Conservation (phyloP, 768 basidiomycete genomes). For the Mycena polygramma region DNA sequence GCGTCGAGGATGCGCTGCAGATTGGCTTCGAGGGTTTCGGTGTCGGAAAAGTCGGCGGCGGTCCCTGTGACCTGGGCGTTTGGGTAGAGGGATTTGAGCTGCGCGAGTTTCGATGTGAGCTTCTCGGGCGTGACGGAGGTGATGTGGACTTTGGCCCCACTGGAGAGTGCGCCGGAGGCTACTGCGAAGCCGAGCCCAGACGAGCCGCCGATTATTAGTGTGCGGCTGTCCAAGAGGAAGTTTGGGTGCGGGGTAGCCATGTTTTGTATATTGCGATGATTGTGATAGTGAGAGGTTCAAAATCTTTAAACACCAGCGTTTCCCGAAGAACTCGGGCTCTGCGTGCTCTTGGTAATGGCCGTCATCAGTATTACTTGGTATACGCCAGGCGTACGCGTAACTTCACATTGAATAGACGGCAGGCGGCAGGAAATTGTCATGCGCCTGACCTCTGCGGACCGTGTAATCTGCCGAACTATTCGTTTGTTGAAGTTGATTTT, state of each 20-base stretch:
- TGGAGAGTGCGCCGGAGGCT: slow-evolving; percentile 16
- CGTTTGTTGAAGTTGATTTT: too few relatives aligned
- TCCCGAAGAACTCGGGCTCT: too few relatives aligned
- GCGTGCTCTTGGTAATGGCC: too few relatives aligned
- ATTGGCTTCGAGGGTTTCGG: slow-evolving; percentile 15
- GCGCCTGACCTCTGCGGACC: too few relatives aligned
- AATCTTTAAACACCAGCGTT: too few relatives aligned
- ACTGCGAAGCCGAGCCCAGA: slow-evolving; percentile 10
- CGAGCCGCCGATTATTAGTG: slow-evolving; percentile 14
- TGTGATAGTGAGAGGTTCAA: too few relatives aligned
- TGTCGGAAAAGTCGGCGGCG: slow-evolving; percentile 5
- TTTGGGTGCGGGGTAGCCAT: neutral
- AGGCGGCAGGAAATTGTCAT: too few relatives aligned
- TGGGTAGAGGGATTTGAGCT: slow-evolving; percentile 16
- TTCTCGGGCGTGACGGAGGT: slow-evolving; percentile 3
- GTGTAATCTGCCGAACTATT: too few relatives aligned
- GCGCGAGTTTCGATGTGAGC: slow-evolving; percentile 1
- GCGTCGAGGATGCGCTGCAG: neutral
- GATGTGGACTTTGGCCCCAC: slow-evolving; percentile 16
- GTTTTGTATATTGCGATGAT: too few relatives aligned
- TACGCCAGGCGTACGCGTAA: too few relatives aligned
- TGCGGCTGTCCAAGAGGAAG: slow-evolving; percentile 3
- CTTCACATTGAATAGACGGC: too few relatives aligned
- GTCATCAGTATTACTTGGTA: too few relatives aligned
- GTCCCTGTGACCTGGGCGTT: slow-evolving; percentile 13